Evolutionary conservation across 139 green algal species (phyloP), one percentile per base, ranked within the genome.

Genomic region (Marvania coccoides): DNA sequence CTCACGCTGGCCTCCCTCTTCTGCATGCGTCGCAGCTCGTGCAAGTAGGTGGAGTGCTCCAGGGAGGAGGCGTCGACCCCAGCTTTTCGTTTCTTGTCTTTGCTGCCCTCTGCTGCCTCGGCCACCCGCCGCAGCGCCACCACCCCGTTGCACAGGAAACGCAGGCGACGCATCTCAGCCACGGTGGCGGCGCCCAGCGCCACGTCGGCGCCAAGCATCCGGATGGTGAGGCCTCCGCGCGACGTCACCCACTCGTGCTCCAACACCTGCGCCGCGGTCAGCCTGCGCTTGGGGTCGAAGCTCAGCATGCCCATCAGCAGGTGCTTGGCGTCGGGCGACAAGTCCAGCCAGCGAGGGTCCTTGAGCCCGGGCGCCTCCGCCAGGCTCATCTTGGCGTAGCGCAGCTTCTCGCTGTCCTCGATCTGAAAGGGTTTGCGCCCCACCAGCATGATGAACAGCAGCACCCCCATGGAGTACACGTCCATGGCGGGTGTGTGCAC

Each of bases 361-460:
- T 73, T 55, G 0, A 84, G 48, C 5, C 75, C 75, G 23, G 78
- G 78, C 7, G 71, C 72, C 26, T 81, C 66, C 4, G 37, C 29
- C 13, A 85, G 47, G 23, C 39, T 10, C 39, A 78, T 74, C 14
- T 60, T 29, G 9, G 35, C 38, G 39, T 85, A 85, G 5, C 42
- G 54, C 28, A 85, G 71, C 26, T 69, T 74, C 55, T 81, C 68
- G 30, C 45, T 73, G 26, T 85, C 56, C 47, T 70, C 48, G 51
- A 84, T 56, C 61, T 78, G 71, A 65, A 72, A 85, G 33, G 79
- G 79, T 59, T 84, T 85, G 40, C 79, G 70, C 0, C 79, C 79
- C 24, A 84, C 76, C 33, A 85, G 62, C 76, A 85, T 72, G 28
- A 85, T 53, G 34, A 85, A 85, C 2, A 81, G 58, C 6, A 85